Evolutionary conservation across 257 asterid genomes (phyloP).

Genomic region (Solanum raphanifolium): DNA sequence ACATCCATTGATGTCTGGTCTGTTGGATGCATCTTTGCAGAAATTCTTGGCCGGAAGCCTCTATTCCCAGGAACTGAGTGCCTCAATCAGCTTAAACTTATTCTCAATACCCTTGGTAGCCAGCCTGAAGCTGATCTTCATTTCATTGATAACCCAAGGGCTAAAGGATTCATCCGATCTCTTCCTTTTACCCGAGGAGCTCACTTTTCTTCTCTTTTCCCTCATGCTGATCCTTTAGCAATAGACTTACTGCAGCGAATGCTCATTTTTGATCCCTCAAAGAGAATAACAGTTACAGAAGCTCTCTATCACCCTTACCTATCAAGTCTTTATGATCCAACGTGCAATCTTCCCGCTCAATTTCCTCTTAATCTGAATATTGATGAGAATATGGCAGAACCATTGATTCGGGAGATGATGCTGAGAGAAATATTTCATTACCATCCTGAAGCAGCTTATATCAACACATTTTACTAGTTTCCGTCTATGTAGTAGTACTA

Average conservation of each 20-base stretch:
- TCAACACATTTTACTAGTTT: not conserved
- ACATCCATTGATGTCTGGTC: conserved; percentile 39
- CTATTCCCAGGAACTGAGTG: conserved; percentile 37
- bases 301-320: conserved; percentile 35
- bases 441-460: conserved; percentile 20
- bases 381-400: conserved; percentile 30
- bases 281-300: conserved; percentile 29
- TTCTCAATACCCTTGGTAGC: conserved; percentile 24
- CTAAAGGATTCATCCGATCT: conserved; percentile 22
- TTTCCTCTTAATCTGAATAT: conserved; percentile 21
- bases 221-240: conserved; percentile 34
- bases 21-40: conserved; percentile 41
- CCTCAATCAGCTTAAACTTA: conserved; percentile 35
- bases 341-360: conserved; percentile 19
- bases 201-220: conserved; percentile 28
- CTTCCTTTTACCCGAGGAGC: conserved; percentile 27
- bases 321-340: conserved; percentile 27
- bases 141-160: conserved; percentile 32
- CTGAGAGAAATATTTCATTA: conserved; percentile 26
- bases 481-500: not conserved
- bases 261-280: conserved; percentile 31
- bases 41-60: conserved; percentile 35
- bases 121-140: conserved; percentile 25
- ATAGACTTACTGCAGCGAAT: conserved; percentile 25
- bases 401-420: conserved; percentile 29